These are phyloP conservation scores for Ballota nigra DNA, from an alignment of 257 asterid species.

Conservation along the genomic window DNA sequence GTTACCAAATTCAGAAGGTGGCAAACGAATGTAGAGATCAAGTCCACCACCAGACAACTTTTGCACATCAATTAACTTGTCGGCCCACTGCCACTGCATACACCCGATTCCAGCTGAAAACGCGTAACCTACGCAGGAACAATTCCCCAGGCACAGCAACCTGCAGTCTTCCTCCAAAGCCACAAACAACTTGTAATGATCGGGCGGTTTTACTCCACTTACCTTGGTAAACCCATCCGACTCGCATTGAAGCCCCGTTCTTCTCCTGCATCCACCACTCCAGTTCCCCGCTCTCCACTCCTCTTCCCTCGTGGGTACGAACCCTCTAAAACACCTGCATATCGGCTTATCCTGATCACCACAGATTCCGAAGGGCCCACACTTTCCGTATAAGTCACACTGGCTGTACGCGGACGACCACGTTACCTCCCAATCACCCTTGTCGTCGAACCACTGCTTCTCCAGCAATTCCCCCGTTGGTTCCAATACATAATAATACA, in stretches of 20 bases:
- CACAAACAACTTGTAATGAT: not conserved
- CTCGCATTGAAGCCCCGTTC: constrained; percentile 32
- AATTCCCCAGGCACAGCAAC: constrained; percentile 23
- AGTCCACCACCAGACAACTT: constrained; percentile 18
- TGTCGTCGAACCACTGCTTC: too few species aligned
- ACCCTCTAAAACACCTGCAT: too few species aligned
- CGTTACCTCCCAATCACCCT: too few species aligned
- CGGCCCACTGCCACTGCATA: constrained; percentile 30
- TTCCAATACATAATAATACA: too few species aligned
- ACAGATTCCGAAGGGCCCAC: too few species aligned
- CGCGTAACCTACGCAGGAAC: constrained; percentile 34
- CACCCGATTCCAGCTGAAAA: constrained; percentile 28
- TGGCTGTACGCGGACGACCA: too few species aligned
- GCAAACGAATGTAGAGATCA: constrained; percentile 26
- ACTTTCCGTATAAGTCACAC: too few species aligned
- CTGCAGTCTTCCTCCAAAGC: constrained; percentile 7
- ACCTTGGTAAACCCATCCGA: constrained; percentile 40
- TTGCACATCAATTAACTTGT: constrained; percentile 19
- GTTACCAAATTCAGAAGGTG: not conserved
- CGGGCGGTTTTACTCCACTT: constrained; percentile 50
- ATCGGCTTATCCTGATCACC: too few species aligned
- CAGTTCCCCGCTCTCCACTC: too few species aligned
- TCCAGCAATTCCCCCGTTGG: too few species aligned
- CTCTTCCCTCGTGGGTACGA: too few species aligned
- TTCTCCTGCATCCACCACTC: too few species aligned